These are phyloP conservation scores for Chiua virens DNA, from an alignment of 768 basidiomycete genomes.

Conservation along the genomic window DNA sequence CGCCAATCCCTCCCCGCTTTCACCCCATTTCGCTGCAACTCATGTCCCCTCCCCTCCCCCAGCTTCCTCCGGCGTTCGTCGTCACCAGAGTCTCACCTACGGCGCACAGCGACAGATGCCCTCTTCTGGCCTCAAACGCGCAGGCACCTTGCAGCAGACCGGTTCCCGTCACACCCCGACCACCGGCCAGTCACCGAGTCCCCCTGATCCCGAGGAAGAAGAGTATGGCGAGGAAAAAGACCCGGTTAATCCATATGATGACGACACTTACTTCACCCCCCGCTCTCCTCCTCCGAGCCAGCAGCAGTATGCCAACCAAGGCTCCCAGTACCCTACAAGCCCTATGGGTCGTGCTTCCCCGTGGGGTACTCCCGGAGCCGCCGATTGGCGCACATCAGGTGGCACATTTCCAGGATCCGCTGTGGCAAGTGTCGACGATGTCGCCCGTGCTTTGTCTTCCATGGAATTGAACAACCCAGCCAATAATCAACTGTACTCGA, in stretches of 20 bases:
- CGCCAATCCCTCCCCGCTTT: constrained; percentile 52
- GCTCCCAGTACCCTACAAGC: constrained; percentile 47
- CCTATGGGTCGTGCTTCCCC: constrained; percentile 65
- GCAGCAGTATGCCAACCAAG: constrained; percentile 39
- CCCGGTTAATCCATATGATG: constrained; percentile 42
- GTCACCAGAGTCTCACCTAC: constrained; percentile 79
- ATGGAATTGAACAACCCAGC: constrained; percentile 53
- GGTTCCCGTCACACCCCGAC: constrained; percentile 36
- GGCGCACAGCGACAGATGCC: constrained; percentile 57
- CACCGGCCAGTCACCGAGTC: constrained; percentile 41
- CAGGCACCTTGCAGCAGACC: constrained; percentile 63
- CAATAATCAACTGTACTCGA: constrained; percentile 28
- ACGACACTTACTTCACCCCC: constrained; percentile 56
- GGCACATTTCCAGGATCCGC: constrained; percentile 32
- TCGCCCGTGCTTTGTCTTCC: constrained; percentile 68
- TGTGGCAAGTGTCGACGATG: constrained; percentile 60
- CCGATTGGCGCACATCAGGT: constrained; percentile 58
- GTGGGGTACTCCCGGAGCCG: constrained; percentile 53
- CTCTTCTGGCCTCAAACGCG: constrained; percentile 61
- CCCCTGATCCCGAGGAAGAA: constrained; percentile 53
- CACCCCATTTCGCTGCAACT: constrained; percentile 55
- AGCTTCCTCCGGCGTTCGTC: constrained; percentile 66
- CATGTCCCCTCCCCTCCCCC: constrained; percentile 71
- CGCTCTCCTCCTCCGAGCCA: constrained; percentile 41
- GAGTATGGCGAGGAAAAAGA: constrained; percentile 50